A percentile compares a stretch with the other conserved stretches of the same genome.
These are phyloP conservation scores for Populus euphratica DNA, from an alignment of 345 rosid genomes.

Conservation along the genomic window DNA sequence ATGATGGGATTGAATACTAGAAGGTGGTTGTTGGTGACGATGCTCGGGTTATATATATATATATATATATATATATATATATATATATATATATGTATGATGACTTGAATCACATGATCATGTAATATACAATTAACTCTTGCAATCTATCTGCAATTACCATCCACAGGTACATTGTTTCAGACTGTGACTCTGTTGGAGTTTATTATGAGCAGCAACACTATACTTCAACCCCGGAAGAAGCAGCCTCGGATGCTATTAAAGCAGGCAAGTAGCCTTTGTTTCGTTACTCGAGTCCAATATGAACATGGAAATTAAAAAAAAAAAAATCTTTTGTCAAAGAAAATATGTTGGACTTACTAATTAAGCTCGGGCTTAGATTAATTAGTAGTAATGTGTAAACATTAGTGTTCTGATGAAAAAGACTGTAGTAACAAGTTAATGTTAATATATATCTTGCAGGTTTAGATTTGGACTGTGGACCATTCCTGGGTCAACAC, in stretches of 20 bases:
- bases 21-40: too few species aligned
- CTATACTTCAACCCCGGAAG: conserved; percentile 31
- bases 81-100: too few species aligned
- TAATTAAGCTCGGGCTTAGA: not conserved
- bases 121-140: not conserved
- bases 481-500: conserved; percentile 68
- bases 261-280: conserved; percentile 53
- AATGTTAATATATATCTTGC: not conserved
- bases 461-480: conserved; percentile 91
- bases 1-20: too few species aligned
- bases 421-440: not conserved
- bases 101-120: not conserved
- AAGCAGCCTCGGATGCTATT: conserved; percentile 77
- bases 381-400: not conserved
- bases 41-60: too few species aligned
- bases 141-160: not conserved
- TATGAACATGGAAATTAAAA: not conserved
- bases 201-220: conserved; percentile 27
- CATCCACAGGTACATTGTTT: conserved; percentile 26
- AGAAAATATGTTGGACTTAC: not conserved
- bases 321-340: not conserved
- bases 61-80: not conserved
- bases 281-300: not conserved
- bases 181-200: conserved; percentile 35
- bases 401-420: not conserved